Conservation (phyloP, 208 protist genomes). For the Naegleria lovaniensis region DNA sequence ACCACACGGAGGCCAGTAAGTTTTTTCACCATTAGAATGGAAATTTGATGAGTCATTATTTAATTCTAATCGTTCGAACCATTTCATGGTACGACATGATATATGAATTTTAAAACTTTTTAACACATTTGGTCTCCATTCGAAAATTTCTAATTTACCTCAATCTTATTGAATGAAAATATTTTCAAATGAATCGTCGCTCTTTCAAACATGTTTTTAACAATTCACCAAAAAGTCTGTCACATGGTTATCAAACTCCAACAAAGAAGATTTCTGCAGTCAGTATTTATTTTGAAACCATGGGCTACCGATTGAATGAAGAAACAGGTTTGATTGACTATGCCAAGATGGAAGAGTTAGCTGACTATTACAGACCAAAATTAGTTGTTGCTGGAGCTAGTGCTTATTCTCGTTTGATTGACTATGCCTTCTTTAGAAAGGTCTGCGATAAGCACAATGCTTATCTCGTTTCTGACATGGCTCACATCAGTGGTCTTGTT, state of each 20-base stretch:
- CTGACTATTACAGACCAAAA: conserved; percentile 47
- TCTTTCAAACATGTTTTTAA: too few species aligned
- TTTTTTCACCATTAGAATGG: too few species aligned
- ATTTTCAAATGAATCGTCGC: too few species aligned
- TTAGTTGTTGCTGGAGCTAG: conserved; percentile 51
- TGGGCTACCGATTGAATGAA: conserved; percentile 48
- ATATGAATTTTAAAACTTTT: too few species aligned
- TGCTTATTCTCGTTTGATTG: conserved; percentile 50
- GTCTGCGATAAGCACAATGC: conserved; percentile 46
- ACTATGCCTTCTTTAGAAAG: conserved; percentile 48
- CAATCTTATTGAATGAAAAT: too few species aligned
- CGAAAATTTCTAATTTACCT: too few species aligned
- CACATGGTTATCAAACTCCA: conserved; percentile 51
- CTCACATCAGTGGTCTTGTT: conserved; percentile 54
- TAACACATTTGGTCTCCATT: too few species aligned
- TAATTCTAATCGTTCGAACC: too few species aligned
- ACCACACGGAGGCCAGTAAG: conserved; percentile 51
- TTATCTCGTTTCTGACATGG: conserved; percentile 50
- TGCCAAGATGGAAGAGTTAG: conserved; percentile 43
- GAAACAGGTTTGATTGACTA: conserved; percentile 54
- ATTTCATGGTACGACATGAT: too few species aligned
- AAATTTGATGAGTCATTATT: too few species aligned
- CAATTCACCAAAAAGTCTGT: conserved; percentile 37
- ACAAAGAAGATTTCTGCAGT: conserved; percentile 52
- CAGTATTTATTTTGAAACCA: conserved; percentile 53